Evolutionary conservation across 352 stramenopile genomes (phyloP), one percentile per base, ranked within the genome.

Genomic region (Phytophthora citricola): DNA sequence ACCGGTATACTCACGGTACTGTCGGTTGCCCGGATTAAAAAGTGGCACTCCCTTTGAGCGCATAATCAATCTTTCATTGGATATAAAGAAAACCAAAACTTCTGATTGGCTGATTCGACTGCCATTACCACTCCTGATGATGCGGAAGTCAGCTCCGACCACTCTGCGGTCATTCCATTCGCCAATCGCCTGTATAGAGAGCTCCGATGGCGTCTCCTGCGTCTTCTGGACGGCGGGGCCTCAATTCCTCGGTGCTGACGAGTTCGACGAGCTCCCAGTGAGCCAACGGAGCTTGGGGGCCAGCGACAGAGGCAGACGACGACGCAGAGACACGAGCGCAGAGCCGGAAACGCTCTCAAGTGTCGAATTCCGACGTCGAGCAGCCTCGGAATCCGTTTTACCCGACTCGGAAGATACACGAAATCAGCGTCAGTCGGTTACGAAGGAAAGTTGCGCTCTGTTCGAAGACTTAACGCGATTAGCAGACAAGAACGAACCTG

Each of bases 401-500:
- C 43, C 60, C 3, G 48, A 58, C 10, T 0, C 31, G 10, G 43
- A 59, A 12, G 47, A 34, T 26, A 27, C 2, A 11, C 40, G 15
- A 3, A 26, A 39, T 9, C 47, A 29, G 10, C 27, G 51, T 11
- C 31, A 51, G 20, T 50, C 39, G 11, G 8, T 55, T 9, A 40
- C 70, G 0, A 85, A 80, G 31, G 75, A 85, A 49, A 83, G 84
- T 53, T 63, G 76, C 22, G 59, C 61, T 14, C 29, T 73, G 5
- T 84, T 89, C 56, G 63, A 82, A 5, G 64, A 75, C 8, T 57
- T 91, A 49, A 76, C 78, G 47, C 76, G 76, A 1, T 43, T 81
- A 10, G 78, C 80, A n/a, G 76, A 89, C 56, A 83, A 74, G 10
- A 78, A 79, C 11, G 69, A 85, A 41, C 71, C 82, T 9, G 82